phyloP scores from a whole-genome alignment of 148 eudicot species.

The Cornus kousa region DNA sequence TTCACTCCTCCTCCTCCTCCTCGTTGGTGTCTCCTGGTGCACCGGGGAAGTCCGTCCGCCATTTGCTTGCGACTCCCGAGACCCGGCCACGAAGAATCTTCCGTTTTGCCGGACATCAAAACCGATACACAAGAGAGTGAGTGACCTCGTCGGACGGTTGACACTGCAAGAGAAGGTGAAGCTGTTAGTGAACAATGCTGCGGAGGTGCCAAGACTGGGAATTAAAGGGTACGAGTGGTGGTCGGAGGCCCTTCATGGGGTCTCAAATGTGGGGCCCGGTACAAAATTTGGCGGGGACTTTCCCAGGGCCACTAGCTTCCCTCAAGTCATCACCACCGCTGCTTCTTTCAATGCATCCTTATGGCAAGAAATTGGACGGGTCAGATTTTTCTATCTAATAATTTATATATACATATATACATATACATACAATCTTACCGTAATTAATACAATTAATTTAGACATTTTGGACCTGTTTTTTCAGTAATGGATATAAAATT shows the following conservation, averaged over 20 bases:
- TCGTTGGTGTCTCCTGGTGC: neutral
- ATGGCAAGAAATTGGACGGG: conserved; percentile 94
- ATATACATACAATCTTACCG: too few relatives aligned
- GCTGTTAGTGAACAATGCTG: conserved; percentile 63
- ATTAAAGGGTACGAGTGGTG: conserved; percentile 86
- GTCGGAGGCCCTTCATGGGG: conserved; percentile 98
- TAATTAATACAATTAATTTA: neutral
- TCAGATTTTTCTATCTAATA: conserved; percentile 24
- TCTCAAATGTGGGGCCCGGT: conserved; percentile 90
- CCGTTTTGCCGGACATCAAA: conserved; percentile 47
- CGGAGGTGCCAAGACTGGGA: conserved; percentile 75
- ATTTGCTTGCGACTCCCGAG: conserved; percentile 69
- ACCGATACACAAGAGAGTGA: conserved; percentile 42
- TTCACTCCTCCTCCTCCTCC: neutral
- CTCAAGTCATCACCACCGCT: conserved; percentile 84
- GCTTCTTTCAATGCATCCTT: conserved; percentile 81
- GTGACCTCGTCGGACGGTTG: conserved; percentile 64
- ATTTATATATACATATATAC: neutral
- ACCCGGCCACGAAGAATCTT: conserved; percentile 27
- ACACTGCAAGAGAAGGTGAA: conserved; percentile 76
- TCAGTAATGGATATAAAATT: too few relatives aligned
- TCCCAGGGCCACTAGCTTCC: conserved; percentile 89
- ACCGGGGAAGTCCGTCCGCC: conserved; percentile 30
- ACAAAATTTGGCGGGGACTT: conserved; percentile 75
- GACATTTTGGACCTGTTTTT: neutral